A percentile compares a stretch with the other conserved stretches of the same genome.
Conservation (phyloP, 83 land plant species). For the Picea mariana region DNA sequence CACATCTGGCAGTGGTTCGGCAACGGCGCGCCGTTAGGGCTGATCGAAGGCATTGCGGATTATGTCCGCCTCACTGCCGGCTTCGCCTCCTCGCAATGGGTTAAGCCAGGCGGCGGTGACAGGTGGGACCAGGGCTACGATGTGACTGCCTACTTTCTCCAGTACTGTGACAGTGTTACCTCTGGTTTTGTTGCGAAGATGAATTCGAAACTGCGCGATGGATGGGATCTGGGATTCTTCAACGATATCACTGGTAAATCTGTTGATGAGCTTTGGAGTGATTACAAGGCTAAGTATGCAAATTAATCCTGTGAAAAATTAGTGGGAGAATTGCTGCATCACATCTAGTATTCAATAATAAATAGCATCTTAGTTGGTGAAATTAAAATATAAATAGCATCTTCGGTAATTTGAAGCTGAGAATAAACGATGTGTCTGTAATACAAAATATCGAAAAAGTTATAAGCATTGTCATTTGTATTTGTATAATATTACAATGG, state of each 20-base stretch:
- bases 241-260: slow-evolving; percentile 44
- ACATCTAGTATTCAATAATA: too few relatives aligned
- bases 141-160: slow-evolving; percentile 57
- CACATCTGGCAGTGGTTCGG: slow-evolving; percentile 73
- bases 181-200: slow-evolving; percentile 56
- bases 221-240: slow-evolving; percentile 40
- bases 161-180: slow-evolving; percentile 46
- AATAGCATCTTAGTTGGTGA: too few relatives aligned
- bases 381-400: too few relatives aligned
- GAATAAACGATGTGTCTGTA: too few relatives aligned
- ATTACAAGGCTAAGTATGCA: slow-evolving; percentile 36
- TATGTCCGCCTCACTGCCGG: slow-evolving; percentile 43
- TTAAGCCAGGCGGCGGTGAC: slow-evolving; percentile 43
- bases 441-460: too few relatives aligned
- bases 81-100: slow-evolving; percentile 39
- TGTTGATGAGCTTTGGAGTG: slow-evolving; percentile 52
- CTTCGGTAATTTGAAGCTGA: too few relatives aligned
- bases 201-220: slow-evolving; percentile 52
- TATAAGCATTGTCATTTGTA: too few relatives aligned
- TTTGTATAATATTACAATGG: too few relatives aligned
- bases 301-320: too few relatives aligned
- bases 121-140: slow-evolving; percentile 61
- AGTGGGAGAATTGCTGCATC: too few relatives aligned
- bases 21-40: slow-evolving; percentile 36
- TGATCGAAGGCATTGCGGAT: slow-evolving; percentile 66